phyloP scores from a whole-genome alignment of 306 rosid genomes.

The Coriaria nepalensis region DNA sequence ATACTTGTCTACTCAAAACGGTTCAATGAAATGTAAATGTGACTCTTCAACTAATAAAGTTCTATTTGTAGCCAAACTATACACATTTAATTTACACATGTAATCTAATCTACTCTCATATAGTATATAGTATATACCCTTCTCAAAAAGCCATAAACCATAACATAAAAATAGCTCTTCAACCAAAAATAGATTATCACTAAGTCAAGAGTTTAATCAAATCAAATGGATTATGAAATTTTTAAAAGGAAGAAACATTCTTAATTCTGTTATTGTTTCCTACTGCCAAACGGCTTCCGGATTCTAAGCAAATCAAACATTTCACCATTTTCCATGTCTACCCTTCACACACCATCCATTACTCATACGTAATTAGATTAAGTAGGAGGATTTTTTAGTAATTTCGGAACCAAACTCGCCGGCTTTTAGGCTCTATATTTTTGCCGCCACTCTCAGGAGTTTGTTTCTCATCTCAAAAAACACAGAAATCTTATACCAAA shows the following conservation, averaged over 20 bases:
- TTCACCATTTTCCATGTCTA: background rate
- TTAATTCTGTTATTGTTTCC: constrained; percentile 3
- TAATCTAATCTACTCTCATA: background rate
- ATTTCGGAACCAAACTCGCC: constrained; percentile 12
- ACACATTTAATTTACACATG: too few species aligned
- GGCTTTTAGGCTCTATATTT: constrained; percentile 15
- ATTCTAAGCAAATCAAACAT: too few species aligned
- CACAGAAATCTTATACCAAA: too few species aligned
- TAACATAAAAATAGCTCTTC: too few species aligned
- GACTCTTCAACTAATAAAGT: background rate
- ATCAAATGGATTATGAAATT: too few species aligned
- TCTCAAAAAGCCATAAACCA: background rate
- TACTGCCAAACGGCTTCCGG: constrained; percentile 8
- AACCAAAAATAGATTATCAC: too few species aligned
- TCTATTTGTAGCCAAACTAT: too few species aligned
- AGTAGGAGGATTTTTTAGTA: constrained; percentile 10
- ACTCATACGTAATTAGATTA: background rate
- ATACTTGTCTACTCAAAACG: background rate
- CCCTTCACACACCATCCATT: background rate
- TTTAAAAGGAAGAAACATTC: background rate
- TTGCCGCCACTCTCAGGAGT: constrained; percentile 23
- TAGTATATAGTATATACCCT: too few species aligned
- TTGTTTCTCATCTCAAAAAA: constrained; percentile 11
- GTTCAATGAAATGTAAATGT: background rate
- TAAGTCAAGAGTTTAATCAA: too few species aligned